Percentiles rank a stretch among this genome's conserved stretches.
These are phyloP conservation scores for Craterostigma plantagineum DNA, from an alignment of 257 asterid genomes.

Conservation along the genomic window DNA sequence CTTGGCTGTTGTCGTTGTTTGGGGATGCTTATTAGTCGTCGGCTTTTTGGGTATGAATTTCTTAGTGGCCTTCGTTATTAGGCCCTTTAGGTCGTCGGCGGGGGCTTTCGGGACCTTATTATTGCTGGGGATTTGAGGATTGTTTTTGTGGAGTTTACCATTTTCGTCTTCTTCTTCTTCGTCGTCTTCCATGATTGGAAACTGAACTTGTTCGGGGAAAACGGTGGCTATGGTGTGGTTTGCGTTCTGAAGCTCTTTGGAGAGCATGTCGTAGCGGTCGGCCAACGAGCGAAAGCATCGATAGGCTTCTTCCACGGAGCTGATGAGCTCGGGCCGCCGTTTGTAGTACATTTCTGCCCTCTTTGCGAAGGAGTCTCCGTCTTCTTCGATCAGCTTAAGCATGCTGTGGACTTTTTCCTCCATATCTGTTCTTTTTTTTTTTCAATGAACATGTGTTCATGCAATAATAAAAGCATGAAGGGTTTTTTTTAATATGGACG, in stretches of 20 bases:
- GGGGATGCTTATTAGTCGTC: conserved; percentile 6
- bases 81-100: conserved; percentile 16
- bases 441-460: too few relatives aligned
- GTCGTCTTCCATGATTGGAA: conserved; percentile 16
- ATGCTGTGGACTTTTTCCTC: conserved; percentile 55
- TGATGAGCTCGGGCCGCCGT: conserved; percentile 65
- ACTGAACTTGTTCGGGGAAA: conserved; percentile 37
- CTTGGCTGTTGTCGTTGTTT: background rate
- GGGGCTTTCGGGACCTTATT: conserved; percentile 35
- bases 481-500: too few relatives aligned
- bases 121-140: conserved; percentile 15
- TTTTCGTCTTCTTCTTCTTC: conserved; percentile 9
- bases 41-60: conserved; percentile 19
- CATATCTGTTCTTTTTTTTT: conserved; percentile 35
- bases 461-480: too few relatives aligned
- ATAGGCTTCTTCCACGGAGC: conserved; percentile 59
- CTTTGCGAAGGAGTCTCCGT: conserved; percentile 82
- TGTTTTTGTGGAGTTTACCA: conserved; percentile 11
- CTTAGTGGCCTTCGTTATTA: conserved; percentile 18
- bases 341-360: conserved; percentile 86
- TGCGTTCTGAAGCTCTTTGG: conserved; percentile 64
- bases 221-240: conserved; percentile 39
- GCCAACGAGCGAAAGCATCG: conserved; percentile 65
- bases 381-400: conserved; percentile 69
- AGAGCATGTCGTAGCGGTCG: conserved; percentile 61